Evolutionary conservation across 2,329 filamentous ascomycete species (phyloP).

Genomic region (Arthrobotrys conoides): DNA sequence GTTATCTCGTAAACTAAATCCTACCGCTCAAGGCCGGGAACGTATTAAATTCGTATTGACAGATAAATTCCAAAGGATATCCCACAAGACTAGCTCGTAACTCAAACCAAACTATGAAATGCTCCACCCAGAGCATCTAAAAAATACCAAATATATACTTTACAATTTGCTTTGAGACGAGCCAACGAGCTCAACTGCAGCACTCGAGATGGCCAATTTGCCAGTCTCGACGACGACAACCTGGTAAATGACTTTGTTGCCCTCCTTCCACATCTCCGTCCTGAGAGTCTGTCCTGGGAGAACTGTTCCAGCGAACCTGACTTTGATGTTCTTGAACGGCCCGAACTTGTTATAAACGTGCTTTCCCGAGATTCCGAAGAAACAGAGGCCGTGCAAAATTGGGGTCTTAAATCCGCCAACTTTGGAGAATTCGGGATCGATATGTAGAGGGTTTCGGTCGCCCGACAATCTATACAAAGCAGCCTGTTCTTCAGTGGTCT

Average conservation of each 20-base stretch:
- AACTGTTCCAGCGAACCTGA: constrained; percentile 88
- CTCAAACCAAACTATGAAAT: not conserved
- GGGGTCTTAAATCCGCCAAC: constrained; percentile 94
- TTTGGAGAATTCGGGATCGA: constrained; percentile 94
- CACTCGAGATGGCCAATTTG: constrained; percentile 86
- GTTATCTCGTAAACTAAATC: too few species aligned
- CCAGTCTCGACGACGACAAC: constrained; percentile 91
- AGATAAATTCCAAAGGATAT: constrained; percentile 4
- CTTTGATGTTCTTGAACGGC: constrained; percentile 89
- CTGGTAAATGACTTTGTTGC: constrained; percentile 84
- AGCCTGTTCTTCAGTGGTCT: constrained; percentile 90
- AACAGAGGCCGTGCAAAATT: constrained; percentile 97
- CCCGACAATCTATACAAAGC: constrained; percentile 93
- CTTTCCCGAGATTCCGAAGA: constrained; percentile 91
- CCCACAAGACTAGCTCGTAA: constrained; percentile 16
- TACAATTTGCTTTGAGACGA: constrained; percentile 71
- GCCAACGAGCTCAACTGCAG: constrained; percentile 80
- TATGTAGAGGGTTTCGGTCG: constrained; percentile 95
- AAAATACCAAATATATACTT: constrained; percentile 21
- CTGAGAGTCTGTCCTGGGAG: constrained; percentile 88
- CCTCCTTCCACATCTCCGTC: constrained; percentile 96
- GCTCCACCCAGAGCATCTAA: constrained; percentile 3
- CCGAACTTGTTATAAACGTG: constrained; percentile 89
- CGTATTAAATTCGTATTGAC: constrained; percentile 9
- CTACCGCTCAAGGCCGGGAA: not conserved